Conservation (phyloP, 2,329 filamentous ascomycete species). For the Beauveria caledonica region DNA sequence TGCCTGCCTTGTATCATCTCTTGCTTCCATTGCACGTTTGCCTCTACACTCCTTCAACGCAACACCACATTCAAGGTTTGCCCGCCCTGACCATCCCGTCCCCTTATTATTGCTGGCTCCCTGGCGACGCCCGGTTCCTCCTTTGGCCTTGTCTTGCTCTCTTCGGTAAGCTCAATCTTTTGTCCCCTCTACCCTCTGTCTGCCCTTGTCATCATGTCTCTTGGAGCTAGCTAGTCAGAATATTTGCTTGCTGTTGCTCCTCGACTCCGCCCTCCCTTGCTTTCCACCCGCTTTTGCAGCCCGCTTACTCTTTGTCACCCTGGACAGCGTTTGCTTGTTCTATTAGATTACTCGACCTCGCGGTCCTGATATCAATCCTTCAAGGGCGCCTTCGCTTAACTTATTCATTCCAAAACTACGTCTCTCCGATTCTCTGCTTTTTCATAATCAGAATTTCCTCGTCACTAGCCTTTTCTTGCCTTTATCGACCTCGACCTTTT, state of each 20-base stretch:
- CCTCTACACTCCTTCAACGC: not conserved
- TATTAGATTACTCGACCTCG: constrained; percentile 2
- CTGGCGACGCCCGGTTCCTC: not conserved
- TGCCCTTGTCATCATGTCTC: not conserved
- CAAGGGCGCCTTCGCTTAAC: not conserved
- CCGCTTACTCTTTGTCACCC: constrained; percentile 7
- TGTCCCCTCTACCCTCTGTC: not conserved
- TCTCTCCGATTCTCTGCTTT: not conserved
- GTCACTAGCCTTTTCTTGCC: not conserved
- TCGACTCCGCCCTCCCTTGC: constrained; percentile 7
- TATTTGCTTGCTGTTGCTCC: not conserved
- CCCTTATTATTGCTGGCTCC: constrained; percentile 3
- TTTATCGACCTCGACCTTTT: not conserved
- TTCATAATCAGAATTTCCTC: not conserved
- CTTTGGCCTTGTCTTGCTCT: constrained; percentile 6
- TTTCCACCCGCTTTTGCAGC: constrained; percentile 1
- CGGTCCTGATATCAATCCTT: constrained; percentile 6
- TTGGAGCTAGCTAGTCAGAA: not conserved
- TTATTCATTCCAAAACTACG: not conserved
- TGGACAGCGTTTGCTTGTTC: constrained; percentile 2
- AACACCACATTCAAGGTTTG: not conserved
- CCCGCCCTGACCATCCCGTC: not conserved
- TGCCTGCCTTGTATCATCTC: not conserved
- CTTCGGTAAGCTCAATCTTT: not conserved
- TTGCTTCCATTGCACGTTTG: not conserved